Percentiles rank a stretch among this genome's conserved stretches.
These are phyloP conservation scores for Diaporthe citrichinensis DNA, from an alignment of 2,329 filamentous ascomycete species.

Conservation along the genomic window DNA sequence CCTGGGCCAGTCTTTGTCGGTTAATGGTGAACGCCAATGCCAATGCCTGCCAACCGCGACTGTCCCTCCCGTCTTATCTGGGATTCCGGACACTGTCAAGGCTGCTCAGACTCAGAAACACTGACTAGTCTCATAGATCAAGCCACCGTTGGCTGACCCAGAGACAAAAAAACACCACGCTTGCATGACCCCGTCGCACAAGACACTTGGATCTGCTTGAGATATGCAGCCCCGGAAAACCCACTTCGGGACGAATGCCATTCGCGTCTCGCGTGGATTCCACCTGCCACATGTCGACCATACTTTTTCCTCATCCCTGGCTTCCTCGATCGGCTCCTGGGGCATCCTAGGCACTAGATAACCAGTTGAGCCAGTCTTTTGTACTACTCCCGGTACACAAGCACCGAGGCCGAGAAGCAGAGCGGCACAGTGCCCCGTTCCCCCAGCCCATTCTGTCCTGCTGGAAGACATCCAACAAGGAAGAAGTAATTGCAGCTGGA, in stretches of 20 bases:
- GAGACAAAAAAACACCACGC: conserved; percentile 32
- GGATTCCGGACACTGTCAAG: not conserved
- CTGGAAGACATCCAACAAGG: not conserved
- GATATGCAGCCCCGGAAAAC: conserved; percentile 29
- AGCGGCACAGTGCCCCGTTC: not conserved
- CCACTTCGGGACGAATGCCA: not conserved
- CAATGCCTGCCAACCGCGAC: not conserved
- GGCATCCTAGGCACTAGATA: not conserved
- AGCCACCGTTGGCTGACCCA: conserved; percentile 46
- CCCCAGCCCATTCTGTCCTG: not conserved
- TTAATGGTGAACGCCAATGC: not conserved
- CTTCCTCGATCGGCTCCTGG: not conserved
- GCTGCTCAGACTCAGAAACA: not conserved
- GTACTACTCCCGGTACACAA: not conserved
- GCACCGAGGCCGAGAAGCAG: not conserved
- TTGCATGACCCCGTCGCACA: conserved; percentile 43
- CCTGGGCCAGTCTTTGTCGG: not conserved
- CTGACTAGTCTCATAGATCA: conserved; percentile 36
- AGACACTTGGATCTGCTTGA: conserved; percentile 37
- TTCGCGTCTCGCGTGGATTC: conserved; percentile 22
- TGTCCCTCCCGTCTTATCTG: not conserved
- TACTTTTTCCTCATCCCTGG: not conserved
- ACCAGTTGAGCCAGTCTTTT: not conserved
- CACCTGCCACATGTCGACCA: conserved; percentile 24
- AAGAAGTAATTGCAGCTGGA: conserved; percentile 3